Percentiles rank a stretch among this genome's conserved stretches.
Conservation (phyloP, 768 basidiomycete genomes). For the Amanita rimosa region DNA sequence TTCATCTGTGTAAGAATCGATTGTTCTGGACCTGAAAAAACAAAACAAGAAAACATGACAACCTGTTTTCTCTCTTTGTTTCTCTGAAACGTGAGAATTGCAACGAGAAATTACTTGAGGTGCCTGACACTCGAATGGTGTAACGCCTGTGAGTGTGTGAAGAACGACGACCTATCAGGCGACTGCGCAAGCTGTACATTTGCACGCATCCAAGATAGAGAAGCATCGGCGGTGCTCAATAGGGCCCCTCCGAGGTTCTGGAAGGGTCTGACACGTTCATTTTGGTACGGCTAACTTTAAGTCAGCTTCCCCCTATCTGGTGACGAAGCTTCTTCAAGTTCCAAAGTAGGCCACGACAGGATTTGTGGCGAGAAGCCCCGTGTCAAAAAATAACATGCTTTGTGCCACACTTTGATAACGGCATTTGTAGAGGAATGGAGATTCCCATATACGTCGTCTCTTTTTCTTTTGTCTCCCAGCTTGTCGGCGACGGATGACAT, state of each 20-base stretch:
- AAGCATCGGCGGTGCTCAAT: background rate
- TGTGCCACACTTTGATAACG: background rate
- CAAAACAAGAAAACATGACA: background rate
- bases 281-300: background rate
- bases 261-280: background rate
- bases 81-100: background rate
- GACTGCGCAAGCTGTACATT: background rate
- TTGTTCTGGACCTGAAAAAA: background rate
- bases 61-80: background rate
- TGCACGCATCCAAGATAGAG: background rate
- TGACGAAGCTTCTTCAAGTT: background rate
- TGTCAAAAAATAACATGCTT: background rate
- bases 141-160: background rate
- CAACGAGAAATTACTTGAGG: too few relatives aligned
- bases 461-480: background rate
- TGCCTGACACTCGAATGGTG: background rate
- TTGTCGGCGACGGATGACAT: background rate
- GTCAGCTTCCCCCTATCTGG: background rate
- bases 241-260: background rate
- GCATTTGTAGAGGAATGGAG: background rate
- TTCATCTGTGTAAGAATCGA: background rate
- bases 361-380: background rate
- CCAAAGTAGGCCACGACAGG: slow-evolving; percentile 2
- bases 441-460: background rate
- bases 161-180: background rate